Conservation (phyloP, 345 rosid species). For the Melastoma malabathricum region DNA sequence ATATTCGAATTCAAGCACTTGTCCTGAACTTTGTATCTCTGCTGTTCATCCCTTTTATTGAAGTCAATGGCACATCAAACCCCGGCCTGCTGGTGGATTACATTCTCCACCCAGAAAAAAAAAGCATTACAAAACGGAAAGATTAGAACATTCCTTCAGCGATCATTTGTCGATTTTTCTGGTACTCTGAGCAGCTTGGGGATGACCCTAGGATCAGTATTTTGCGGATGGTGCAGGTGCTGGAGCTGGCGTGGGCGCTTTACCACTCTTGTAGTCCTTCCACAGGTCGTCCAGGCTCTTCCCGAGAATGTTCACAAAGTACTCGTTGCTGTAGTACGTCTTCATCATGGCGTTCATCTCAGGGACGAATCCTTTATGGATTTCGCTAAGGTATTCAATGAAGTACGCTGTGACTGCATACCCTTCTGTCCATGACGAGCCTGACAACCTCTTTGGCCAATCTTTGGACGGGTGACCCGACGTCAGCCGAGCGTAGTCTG, state of each 20-base stretch:
- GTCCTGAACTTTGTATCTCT: too few relatives aligned
- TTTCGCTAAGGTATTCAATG: neutral
- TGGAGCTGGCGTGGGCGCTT: neutral
- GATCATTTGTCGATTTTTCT: too few relatives aligned
- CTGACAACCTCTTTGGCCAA: slow-evolving; percentile 6
- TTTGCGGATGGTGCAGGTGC: neutral
- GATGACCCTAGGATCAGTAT: too few relatives aligned
- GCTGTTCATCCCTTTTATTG: too few relatives aligned
- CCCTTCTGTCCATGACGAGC: slow-evolving; percentile 6
- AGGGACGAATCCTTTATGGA: neutral
- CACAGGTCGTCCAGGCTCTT: slow-evolving; percentile 1
- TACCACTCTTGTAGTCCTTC: neutral
- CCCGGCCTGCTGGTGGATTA: too few relatives aligned
- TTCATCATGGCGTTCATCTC: slow-evolving; percentile 9
- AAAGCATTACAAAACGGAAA: too few relatives aligned
- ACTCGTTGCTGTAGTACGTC: neutral
- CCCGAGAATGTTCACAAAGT: slow-evolving; percentile 5
- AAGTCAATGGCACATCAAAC: too few relatives aligned
- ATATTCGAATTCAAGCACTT: too few relatives aligned
- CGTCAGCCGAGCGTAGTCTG: slow-evolving; percentile 9
- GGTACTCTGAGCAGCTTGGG: too few relatives aligned
- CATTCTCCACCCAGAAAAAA: too few relatives aligned
- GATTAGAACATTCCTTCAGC: too few relatives aligned
- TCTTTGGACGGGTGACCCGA: slow-evolving; percentile 1
- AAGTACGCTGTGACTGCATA: neutral